Conservation (phyloP, 2,329 filamentous ascomycete species). For the Graphilbum ipis-grandicollis region DNA sequence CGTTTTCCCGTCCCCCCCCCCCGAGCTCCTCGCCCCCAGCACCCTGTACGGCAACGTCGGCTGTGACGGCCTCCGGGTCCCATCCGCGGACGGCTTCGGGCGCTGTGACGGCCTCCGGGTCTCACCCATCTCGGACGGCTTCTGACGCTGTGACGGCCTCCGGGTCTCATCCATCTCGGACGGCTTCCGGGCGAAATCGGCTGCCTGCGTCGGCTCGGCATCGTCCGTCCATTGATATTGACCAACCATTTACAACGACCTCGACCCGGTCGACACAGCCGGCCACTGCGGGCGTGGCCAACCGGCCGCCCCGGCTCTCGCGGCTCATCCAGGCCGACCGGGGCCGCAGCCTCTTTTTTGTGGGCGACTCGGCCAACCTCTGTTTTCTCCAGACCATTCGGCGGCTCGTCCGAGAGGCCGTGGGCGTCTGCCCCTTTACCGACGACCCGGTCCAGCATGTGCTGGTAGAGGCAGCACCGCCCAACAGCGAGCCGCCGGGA, state of each 20-base stretch:
- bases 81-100: too few species aligned
- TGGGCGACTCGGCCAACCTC: slow-evolving; percentile 19
- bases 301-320: slow-evolving; percentile 13
- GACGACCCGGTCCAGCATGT: slow-evolving; percentile 17
- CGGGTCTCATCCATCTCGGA: too few species aligned
- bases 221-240: not conserved
- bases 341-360: slow-evolving; percentile 17
- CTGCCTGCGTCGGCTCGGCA: not conserved
- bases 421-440: slow-evolving; percentile 16
- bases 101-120: too few species aligned
- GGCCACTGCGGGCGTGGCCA: too few species aligned
- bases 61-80: too few species aligned
- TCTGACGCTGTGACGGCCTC: too few species aligned
- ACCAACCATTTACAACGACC: too few species aligned
- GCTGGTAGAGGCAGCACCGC: slow-evolving; percentile 17
- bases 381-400: slow-evolving; percentile 18
- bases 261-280: too few species aligned
- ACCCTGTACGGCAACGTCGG: too few species aligned
- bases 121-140: too few species aligned
- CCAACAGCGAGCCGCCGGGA: slow-evolving; percentile 12
- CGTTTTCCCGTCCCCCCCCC: slow-evolving; percentile 5
- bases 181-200: not conserved
- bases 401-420: slow-evolving; percentile 13
- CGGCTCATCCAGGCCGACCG: slow-evolving; percentile 15
- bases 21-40: too few species aligned